These are phyloP conservation scores for Boletus pseudo-olivaceus DNA, from an alignment of 768 basidiomycete species.

Conservation along the genomic window DNA sequence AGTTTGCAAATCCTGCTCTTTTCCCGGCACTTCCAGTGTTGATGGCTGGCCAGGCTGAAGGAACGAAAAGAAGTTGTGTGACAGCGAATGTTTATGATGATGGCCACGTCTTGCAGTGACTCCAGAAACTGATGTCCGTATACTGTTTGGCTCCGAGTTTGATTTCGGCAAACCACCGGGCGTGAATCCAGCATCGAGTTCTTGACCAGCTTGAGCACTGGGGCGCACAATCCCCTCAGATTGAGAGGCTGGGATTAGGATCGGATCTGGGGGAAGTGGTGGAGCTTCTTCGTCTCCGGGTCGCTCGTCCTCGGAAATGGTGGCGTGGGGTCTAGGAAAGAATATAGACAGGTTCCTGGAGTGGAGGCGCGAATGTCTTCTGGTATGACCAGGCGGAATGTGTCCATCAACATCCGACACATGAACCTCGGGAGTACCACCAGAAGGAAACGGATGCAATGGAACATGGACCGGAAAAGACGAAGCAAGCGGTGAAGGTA, in stretches of 20 bases:
- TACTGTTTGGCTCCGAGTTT: conserved; percentile 17
- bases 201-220: conserved; percentile 34
- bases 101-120: conserved; percentile 54
- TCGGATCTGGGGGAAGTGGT: conserved; percentile 42
- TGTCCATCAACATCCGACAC: conserved; percentile 11
- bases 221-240: conserved; percentile 24
- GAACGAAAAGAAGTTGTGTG: conserved; percentile 95
- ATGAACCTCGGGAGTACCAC: conserved; percentile 17
- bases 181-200: conserved; percentile 54
- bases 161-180: conserved; percentile 52
- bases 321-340: conserved; percentile 69
- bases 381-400: conserved; percentile 27
- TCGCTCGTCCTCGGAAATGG: conserved; percentile 67
- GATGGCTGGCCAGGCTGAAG: conserved; percentile 63
- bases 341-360: conserved; percentile 90
- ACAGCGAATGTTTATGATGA: conserved; percentile 91
- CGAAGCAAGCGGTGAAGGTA: conserved; percentile 28
- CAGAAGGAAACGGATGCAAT: conserved; percentile 23
- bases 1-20: conserved; percentile 44
- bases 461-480: conserved; percentile 28
- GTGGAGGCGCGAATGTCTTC: conserved; percentile 70
- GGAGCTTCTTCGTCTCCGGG: conserved; percentile 46
- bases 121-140: conserved; percentile 16
- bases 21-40: conserved; percentile 9
- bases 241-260: conserved; percentile 40